Base-by-base conservation (phyloP, 2,329 filamentous ascomycete species). In the Ophiostoma perfectum region DNA sequence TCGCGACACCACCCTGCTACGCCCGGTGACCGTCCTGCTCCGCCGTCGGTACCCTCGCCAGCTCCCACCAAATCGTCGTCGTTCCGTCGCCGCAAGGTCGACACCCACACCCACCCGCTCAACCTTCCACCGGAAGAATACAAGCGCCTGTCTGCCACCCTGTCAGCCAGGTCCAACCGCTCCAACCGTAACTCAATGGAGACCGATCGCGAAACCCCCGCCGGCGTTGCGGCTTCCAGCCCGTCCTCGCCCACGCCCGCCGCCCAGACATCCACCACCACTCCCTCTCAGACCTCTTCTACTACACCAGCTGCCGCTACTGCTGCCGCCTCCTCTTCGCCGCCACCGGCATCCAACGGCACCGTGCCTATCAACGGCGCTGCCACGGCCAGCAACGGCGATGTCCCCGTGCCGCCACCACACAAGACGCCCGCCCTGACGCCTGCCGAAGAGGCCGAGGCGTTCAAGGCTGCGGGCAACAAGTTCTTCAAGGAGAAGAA, bases 401-500 rank as follows among this genome's bases (percentile, higher is more conserved):
- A 66, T 16, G 71, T 83, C 18, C 90, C 90, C 11, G 82, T 84
- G 49, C 90, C 90, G 67, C 90, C 90, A 66, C 90, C 90, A 70
- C 90, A 93, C 79, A 84, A 86, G 74, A 87, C 85, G 41, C 86
- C 84, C 75, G 84, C 85, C 62, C 83, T 83, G 68, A 88, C 84
- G 76, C 86, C 86, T 60, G 80, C 81, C 58, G 90, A 94, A 67
- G 92, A 97, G 76, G 92, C 94, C 39, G 95, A 99, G 80, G 84
- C 88, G 12, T 97, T 90, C 85, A 99, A 99, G 83, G 87, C 91
- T 74, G 87, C 91, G 2, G 95, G 95, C 70, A 99, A 99, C 81
- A 95, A 95, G 76, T 94, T 92, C 76, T 99, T 97, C 86, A 98
- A 97, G 82, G 91, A 93, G 72, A 92, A 90, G 77, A 91, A 97